These are phyloP conservation scores for Dothistroma pini DNA, from an alignment of 2,329 filamentous ascomycete genomes.

Conservation along the genomic window DNA sequence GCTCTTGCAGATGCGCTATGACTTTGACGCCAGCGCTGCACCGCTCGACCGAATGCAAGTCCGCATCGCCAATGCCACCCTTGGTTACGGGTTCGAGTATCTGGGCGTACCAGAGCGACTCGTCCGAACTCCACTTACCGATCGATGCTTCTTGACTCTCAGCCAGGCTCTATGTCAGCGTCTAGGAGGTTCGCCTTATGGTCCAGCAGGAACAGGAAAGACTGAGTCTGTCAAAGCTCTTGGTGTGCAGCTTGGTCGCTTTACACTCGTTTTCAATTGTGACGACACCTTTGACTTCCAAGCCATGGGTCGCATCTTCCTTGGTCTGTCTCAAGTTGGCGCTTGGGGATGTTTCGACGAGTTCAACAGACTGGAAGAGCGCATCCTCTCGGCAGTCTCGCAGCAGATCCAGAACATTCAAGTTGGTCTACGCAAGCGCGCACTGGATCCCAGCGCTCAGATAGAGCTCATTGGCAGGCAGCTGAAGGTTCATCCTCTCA, in stretches of 20 bases:
- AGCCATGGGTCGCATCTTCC: slow-evolving; percentile 98
- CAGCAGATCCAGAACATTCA: slow-evolving; percentile 99
- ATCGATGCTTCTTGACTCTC: slow-evolving; percentile 96
- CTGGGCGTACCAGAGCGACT: slow-evolving; percentile 93
- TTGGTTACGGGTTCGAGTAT: slow-evolving; percentile 98
- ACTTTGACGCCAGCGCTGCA: slow-evolving; percentile 79
- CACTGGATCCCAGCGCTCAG: slow-evolving; percentile 75
- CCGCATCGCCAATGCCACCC: slow-evolving; percentile 93
- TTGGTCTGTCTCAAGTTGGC: slow-evolving; percentile 97
- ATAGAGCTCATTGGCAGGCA: slow-evolving; percentile 94
- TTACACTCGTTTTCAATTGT: slow-evolving; percentile 98
- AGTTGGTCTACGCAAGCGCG: slow-evolving; percentile 82
- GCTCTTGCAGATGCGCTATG: slow-evolving; percentile 96
- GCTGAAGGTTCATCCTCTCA: slow-evolving; percentile 83
- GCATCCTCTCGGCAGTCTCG: slow-evolving; percentile 95
- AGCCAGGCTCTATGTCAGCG: slow-evolving; percentile 94
- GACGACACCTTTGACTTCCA: slow-evolving; percentile 99
- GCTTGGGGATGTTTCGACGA: slow-evolving; percentile 99
- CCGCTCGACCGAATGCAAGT: slow-evolving; percentile 78
- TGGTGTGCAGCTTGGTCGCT: slow-evolving; percentile 91
- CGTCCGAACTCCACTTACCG: slow-evolving; percentile 92
- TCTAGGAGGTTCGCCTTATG: slow-evolving; percentile 94
- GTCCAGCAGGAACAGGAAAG: slow-evolving; percentile 96
- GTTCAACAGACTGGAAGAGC: slow-evolving; percentile 98
- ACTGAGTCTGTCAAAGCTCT: slow-evolving; percentile 98